phyloP scores from a whole-genome alignment of 2,329 filamentous ascomycete species.

The Colletotrichum filicis region DNA sequence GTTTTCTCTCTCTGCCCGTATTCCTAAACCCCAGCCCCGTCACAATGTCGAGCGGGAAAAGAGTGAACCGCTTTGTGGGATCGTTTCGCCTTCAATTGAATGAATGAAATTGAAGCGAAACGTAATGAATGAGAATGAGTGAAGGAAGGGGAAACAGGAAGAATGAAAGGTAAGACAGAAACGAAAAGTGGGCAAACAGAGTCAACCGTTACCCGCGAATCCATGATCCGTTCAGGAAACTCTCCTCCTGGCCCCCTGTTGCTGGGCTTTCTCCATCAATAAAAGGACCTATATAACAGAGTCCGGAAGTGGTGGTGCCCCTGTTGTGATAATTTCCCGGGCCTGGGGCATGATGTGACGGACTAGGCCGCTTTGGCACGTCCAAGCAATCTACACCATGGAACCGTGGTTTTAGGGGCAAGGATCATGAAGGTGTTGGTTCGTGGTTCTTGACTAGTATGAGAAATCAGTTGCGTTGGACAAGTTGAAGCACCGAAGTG shows the following conservation, averaged over 20 bases:
- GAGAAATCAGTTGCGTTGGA: not conserved
- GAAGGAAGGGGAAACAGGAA: not conserved
- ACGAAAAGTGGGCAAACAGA: conserved; percentile 28
- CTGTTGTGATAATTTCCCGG: conserved; percentile 36
- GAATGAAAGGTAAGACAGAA: conserved; percentile 1
- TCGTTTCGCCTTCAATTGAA: conserved; percentile 8
- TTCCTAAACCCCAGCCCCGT: not conserved
- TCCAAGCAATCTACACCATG: conserved; percentile 32
- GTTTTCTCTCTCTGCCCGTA: not conserved
- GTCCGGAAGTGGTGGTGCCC: conserved; percentile 25
- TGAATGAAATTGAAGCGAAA: conserved; percentile 10
- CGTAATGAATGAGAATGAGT: not conserved
- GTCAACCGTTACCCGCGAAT: conserved; percentile 12
- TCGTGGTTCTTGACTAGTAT: not conserved
- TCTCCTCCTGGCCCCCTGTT: not conserved
- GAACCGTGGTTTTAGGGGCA: conserved; percentile 13
- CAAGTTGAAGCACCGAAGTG: not conserved
- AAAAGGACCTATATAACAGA: conserved; percentile 15
- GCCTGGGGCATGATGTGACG: conserved; percentile 30
- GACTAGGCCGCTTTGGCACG: conserved; percentile 33
- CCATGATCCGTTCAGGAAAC: conserved; percentile 24
- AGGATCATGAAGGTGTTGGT: conserved; percentile 10
- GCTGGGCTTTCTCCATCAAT: conserved; percentile 25
- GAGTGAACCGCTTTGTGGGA: conserved; percentile 13
- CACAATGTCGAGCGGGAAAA: conserved; percentile 2